phyloP scores from a whole-genome alignment of 495 filamentous ascomycete species.

The Penicillium cosmopolitanum region DNA sequence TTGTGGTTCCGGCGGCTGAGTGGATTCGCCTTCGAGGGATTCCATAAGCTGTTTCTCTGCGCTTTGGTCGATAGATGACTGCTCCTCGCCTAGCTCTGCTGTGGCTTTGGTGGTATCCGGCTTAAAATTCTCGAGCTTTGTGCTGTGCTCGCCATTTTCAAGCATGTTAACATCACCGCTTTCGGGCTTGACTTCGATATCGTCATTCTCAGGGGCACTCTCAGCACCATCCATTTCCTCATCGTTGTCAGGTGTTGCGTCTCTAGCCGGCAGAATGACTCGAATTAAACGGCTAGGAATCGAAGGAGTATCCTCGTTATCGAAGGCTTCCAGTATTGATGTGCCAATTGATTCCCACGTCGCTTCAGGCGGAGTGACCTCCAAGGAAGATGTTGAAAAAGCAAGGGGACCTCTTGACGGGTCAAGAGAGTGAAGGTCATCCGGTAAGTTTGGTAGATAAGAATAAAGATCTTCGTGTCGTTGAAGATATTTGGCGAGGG shows the following conservation, averaged over 20 bases:
- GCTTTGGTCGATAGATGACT: conserved; percentile 45
- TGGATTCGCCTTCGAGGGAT: conserved; percentile 39
- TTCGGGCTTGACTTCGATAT: conserved; percentile 5
- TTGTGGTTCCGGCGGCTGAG: conserved; percentile 25
- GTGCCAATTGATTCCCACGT: conserved; percentile 60
- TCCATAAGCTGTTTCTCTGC: conserved; percentile 50
- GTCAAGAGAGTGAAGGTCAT: conserved; percentile 36
- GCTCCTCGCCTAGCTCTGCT: conserved; percentile 39
- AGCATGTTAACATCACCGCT: conserved; percentile 20
- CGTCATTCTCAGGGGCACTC: conserved; percentile 17
- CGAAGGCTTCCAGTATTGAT: conserved; percentile 56
- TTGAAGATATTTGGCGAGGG: conserved; percentile 63
- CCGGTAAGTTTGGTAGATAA: conserved; percentile 65
- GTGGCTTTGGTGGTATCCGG: conserved; percentile 1
- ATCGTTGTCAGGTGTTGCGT: conserved; percentile 19
- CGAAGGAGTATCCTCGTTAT: conserved; percentile 35
- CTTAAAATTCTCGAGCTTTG: conserved; percentile 19
- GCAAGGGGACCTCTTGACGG: conserved; percentile 34
- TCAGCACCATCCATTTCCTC: conserved; percentile 23
- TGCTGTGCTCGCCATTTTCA: conserved; percentile 17
- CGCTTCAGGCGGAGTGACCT: conserved; percentile 36
- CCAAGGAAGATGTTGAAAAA: conserved; percentile 31
- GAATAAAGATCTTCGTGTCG: conserved; percentile 75
- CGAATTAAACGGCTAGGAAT: conserved; percentile 42
- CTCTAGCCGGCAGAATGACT: conserved; percentile 39